Evolutionary conservation across 192 early-diverging fungal species (phyloP), one percentile per base, ranked within the genome.

Genomic region (Physocladia obscura): DNA sequence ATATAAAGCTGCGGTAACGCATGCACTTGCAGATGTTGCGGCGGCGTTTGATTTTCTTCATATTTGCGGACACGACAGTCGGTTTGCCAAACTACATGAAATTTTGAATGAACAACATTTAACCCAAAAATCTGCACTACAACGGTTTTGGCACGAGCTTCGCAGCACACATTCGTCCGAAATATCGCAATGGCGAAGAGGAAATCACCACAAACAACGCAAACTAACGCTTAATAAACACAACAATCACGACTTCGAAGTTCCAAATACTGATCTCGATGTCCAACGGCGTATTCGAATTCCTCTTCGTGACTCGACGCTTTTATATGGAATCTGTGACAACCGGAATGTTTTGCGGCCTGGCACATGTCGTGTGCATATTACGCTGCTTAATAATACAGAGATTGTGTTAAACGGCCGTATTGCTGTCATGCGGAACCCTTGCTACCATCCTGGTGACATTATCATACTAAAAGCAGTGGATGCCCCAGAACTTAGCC

Each of bases 371-470:
- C 63, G 37, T 49, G 49, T 74, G 1, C 13, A 56, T 31, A 55
- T 58, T 22, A 8, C 19, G 5, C 60, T 22, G 24, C 27, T 29
- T 8, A 50, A 51, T 21, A 59, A 61, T 6, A 39, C 17, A 19
- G 13, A 30, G 4, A n/a, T 21, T 27, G 34, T 36, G 22, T 13
- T 75, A 22, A 40, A n/a, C 13, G 74, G 74, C 19, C 70, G 37
- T 3, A 70, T 75, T 4, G 48, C 62, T 17, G 51, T 75, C 2
- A 27, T 49, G 35, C 54, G 74, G 29, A 71, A 71, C 60, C 74
- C 74, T 1, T 75, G 68, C 44, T 75, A 75, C 44, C 74, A 75
- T 64, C 70, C 74, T 19, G 60, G 60, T 29, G 74, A 75, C 49
- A 61, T 75, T 55, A 22, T 69, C 17, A 27, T 62, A 4, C 60